phyloP scores from a whole-genome alignment of 345 rosid species.

The Aurinia saxatilis region DNA sequence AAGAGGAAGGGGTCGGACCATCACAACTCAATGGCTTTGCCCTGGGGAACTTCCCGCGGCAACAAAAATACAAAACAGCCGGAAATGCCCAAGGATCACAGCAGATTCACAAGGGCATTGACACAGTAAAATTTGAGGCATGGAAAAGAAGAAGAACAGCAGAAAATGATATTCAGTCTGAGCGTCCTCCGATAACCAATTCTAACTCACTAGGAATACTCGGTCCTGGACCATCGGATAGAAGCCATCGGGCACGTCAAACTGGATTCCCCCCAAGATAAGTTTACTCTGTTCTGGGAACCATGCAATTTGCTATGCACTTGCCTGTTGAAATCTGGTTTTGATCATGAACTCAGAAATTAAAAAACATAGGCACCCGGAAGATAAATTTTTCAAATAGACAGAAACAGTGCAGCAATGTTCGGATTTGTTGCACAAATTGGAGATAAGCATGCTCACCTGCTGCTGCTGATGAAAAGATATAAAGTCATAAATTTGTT shows the following conservation, averaged over 20 bases:
- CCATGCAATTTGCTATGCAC: constrained; percentile 1
- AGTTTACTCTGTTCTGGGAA: constrained; percentile 32
- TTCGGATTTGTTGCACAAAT: constrained; percentile 8
- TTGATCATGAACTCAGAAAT: constrained; percentile 1
- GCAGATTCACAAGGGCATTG: constrained; percentile 51
- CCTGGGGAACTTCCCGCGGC: constrained; percentile 39
- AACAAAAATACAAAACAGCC: constrained; percentile 46
- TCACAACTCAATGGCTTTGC: constrained; percentile 57
- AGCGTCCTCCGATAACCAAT: constrained; percentile 41
- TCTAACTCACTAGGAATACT: constrained; percentile 88
- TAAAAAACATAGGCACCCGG: constrained; percentile 15
- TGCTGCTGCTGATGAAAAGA: constrained; percentile 10
- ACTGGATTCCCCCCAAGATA: constrained; percentile 59
- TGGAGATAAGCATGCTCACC: constrained; percentile 7
- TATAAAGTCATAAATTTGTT: constrained; percentile 13
- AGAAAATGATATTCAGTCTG: constrained; percentile 32
- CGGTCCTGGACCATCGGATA: constrained; percentile 87
- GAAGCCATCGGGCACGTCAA: constrained; percentile 53
- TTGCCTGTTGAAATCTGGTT: constrained; percentile 2
- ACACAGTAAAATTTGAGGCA: constrained; percentile 70
- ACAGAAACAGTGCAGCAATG: constrained; percentile 4
- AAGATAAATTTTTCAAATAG: background rate
- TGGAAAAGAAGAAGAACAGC: constrained; percentile 89
- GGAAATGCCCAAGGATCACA: constrained; percentile 40
- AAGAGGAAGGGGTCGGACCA: constrained; percentile 66